Percentiles rank a stretch among this genome's conserved stretches.
Conservation (phyloP, 129 eudicot species). For the Chrysanthemum lavandulifolium region DNA sequence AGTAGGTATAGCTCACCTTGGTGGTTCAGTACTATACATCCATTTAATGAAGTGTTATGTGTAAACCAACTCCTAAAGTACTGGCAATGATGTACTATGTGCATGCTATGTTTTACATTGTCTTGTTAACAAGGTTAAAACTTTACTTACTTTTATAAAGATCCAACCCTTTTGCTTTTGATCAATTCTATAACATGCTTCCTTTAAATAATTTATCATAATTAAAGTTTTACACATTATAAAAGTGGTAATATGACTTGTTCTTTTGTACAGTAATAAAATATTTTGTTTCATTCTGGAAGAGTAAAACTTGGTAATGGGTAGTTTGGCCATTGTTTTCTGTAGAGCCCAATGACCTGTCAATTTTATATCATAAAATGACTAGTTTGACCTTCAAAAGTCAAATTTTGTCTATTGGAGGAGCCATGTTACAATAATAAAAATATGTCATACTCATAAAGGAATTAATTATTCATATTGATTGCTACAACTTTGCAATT, state of each 20-base stretch:
- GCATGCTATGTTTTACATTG: conserved; percentile 18
- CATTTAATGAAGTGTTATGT: conserved; percentile 12
- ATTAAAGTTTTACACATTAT: too few relatives aligned
- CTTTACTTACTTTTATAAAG: background rate
- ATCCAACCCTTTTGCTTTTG: conserved; percentile 18
- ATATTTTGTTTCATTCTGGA: conserved; percentile 26
- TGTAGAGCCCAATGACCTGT: conserved; percentile 8
- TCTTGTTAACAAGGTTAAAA: background rate
- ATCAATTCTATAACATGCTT: conserved; percentile 2
- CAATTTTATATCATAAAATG: conserved; percentile 25
- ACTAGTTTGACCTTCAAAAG: conserved; percentile 26
- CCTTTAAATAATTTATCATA: background rate
- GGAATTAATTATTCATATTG: conserved; percentile 5
- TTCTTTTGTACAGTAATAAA: conserved; percentile 3
- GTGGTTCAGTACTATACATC: conserved; percentile 26
- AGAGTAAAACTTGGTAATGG: conserved; percentile 26
- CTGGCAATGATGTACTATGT: background rate
- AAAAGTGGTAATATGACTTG: background rate
- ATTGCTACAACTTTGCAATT: conserved; percentile 13
- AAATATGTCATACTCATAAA: conserved; percentile 21
- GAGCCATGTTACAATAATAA: conserved; percentile 16
- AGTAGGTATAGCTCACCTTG: conserved; percentile 1
- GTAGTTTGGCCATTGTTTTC: conserved; percentile 7
- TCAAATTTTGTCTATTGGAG: conserved; percentile 36
- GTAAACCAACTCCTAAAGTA: conserved; percentile 8